These are phyloP conservation scores for Handroanthus guayacan DNA, from an alignment of 257 asterid genomes.

Conservation along the genomic window DNA sequence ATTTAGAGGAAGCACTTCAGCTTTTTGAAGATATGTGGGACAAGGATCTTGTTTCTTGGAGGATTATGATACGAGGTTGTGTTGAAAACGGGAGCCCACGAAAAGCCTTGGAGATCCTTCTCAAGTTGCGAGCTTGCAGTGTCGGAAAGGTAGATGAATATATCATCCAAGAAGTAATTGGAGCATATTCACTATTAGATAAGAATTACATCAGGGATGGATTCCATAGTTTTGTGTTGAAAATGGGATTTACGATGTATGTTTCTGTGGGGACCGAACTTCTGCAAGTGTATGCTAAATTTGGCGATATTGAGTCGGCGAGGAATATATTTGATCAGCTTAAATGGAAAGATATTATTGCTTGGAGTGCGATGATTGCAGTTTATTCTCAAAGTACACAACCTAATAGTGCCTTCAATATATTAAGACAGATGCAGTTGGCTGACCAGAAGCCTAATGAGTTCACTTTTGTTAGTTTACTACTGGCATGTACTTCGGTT, in stretches of 20 bases:
- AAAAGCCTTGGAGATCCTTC: conserved; percentile 55
- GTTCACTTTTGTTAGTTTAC: conserved; percentile 67
- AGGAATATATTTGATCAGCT: conserved; percentile 60
- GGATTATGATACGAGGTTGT: conserved; percentile 64
- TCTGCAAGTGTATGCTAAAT: conserved; percentile 65
- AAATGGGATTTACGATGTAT: conserved; percentile 54
- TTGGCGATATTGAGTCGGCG: conserved; percentile 59
- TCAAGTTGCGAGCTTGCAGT: conserved; percentile 49
- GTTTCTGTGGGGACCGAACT: conserved; percentile 64
- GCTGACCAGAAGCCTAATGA: conserved; percentile 70
- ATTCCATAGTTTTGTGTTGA: conserved; percentile 60
- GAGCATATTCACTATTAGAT: conserved; percentile 53
- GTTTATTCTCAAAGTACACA: conserved; percentile 58
- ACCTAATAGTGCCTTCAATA: conserved; percentile 53
- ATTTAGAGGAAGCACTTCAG: conserved; percentile 49
- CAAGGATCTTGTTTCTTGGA: conserved; percentile 84
- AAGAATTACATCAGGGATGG: conserved; percentile 48
- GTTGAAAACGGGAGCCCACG: conserved; percentile 50
- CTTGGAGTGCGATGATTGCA: conserved; percentile 80
- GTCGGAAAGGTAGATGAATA: conserved; percentile 54
- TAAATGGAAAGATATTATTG: conserved; percentile 66
- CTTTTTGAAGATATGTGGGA: conserved; percentile 56
- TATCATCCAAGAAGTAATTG: conserved; percentile 55
- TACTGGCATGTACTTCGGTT: conserved; percentile 59
- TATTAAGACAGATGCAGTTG: conserved; percentile 61